Conservation (phyloP, 768 basidiomycete species). For the Auriscalpium vulgare region DNA sequence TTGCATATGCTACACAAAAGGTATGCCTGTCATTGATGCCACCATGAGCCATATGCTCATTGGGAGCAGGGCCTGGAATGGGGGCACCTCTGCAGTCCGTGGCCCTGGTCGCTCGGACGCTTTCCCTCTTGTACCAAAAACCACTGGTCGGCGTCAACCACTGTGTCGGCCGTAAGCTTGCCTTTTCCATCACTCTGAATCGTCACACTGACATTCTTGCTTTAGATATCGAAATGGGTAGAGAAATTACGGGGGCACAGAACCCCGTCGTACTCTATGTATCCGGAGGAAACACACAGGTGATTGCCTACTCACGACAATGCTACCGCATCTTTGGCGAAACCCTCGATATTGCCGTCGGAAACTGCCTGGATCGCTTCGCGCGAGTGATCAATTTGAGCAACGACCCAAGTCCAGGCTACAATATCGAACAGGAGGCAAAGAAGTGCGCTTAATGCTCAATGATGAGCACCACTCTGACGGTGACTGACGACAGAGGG, state of each 20-base stretch:
- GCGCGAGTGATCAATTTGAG: constrained; percentile 89
- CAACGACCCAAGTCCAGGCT: constrained; percentile 94
- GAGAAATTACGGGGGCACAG: constrained; percentile 87
- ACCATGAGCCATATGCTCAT: neutral
- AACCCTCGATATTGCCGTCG: constrained; percentile 98
- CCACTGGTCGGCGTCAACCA: constrained; percentile 98
- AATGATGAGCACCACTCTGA: too few species aligned
- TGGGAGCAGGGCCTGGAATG: constrained; percentile 87
- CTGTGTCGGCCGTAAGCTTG: constrained; percentile 85
- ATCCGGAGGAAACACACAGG: constrained; percentile 97
- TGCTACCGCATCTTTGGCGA: constrained; percentile 98
- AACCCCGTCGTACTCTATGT: constrained; percentile 98
- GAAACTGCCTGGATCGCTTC: constrained; percentile 96
- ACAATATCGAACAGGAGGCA: constrained; percentile 95
- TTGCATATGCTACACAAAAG: constrained; percentile 97
- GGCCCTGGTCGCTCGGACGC: constrained; percentile 84
- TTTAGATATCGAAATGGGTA: constrained; percentile 97
- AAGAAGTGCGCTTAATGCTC: constrained; percentile 52
- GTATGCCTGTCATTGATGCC: constrained; percentile 28
- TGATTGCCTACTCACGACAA: constrained; percentile 97
- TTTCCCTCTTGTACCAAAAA: constrained; percentile 81
- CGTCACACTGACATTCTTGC: neutral
- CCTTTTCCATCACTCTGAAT: neutral
- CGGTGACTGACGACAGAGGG: constrained; percentile 43
- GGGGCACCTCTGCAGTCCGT: constrained; percentile 95